phyloP scores from a whole-genome alignment of 2,329 filamentous ascomycete genomes.

The Cladosporium sp. region DNA sequence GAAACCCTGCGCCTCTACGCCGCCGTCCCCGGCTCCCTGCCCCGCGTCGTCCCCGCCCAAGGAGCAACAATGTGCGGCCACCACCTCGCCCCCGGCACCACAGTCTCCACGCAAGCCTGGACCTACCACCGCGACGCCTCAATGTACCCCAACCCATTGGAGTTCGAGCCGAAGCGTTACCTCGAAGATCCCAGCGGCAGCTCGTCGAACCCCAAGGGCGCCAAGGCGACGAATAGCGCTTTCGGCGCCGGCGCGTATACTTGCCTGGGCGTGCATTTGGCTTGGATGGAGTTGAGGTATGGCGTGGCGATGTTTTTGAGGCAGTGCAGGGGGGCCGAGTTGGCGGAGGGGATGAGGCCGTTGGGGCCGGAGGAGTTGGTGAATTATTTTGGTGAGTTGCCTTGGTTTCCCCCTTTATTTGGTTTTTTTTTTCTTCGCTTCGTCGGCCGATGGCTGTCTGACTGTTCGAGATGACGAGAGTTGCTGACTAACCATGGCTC shows the following conservation, averaged over 20 bases:
- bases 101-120: conserved; percentile 36
- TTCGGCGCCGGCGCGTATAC: conserved; percentile 65
- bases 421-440: neutral
- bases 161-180: conserved; percentile 29
- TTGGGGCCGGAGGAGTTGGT: conserved; percentile 41
- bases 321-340: conserved; percentile 33
- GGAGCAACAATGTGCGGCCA: conserved; percentile 30
- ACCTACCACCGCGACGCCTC: conserved; percentile 33
- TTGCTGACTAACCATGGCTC: neutral
- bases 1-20: conserved; percentile 34
- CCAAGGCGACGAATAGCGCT: conserved; percentile 57
- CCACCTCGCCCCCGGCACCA: conserved; percentile 32
- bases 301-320: conserved; percentile 50
- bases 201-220: conserved; percentile 18
- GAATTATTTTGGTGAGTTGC: conserved; percentile 34
- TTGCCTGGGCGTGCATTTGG: conserved; percentile 66
- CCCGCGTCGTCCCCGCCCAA: conserved; percentile 23
- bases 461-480: no score
- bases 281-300: conserved; percentile 53
- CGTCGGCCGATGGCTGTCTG: neutral
- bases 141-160: conserved; percentile 19
- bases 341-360: conserved; percentile 26
- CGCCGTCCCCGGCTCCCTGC: conserved; percentile 28
- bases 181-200: conserved; percentile 30
- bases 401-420: no score